phyloP scores from a whole-genome alignment of 2,329 filamentous ascomycete species.

The Neofusicoccum cordaticola region DNA sequence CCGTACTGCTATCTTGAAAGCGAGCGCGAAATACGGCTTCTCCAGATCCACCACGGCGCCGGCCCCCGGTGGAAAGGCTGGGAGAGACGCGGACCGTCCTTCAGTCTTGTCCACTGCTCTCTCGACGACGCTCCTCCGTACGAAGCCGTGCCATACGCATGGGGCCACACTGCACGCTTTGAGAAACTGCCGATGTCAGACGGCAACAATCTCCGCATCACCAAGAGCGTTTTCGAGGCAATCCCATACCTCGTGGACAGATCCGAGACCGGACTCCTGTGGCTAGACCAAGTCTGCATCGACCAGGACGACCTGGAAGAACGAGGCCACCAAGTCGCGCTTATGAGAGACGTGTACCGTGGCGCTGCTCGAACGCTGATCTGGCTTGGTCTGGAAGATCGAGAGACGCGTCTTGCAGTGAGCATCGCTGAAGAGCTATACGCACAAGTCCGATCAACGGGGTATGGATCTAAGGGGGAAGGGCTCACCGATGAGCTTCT shows the following conservation, averaged over 20 bases:
- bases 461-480: no score
- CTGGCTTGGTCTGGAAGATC: constrained; percentile 18
- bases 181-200: background rate
- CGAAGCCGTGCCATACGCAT: constrained; percentile 19
- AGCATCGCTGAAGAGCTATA: background rate
- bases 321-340: constrained; percentile 9
- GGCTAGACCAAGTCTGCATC: constrained; percentile 19
- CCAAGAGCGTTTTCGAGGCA: constrained; percentile 2
- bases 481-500: no score
- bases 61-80: background rate
- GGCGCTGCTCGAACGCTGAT: background rate
- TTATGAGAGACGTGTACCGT: constrained; percentile 16
- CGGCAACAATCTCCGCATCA: constrained; percentile 7
- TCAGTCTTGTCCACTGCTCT: background rate
- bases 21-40: background rate
- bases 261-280: constrained; percentile 3
- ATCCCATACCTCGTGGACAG: constrained; percentile 5
- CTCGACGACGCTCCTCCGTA: background rate
- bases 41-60: background rate
- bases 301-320: constrained; percentile 16
- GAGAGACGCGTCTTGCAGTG: background rate
- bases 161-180: constrained; percentile 14
- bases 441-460: no score
- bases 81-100: background rate
- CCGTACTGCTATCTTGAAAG: background rate